Evolutionary conservation across 768 basidiomycete genomes (phyloP), one percentile per base, ranked within the genome.

Genomic region (Mycena olivaceomarginata): DNA sequence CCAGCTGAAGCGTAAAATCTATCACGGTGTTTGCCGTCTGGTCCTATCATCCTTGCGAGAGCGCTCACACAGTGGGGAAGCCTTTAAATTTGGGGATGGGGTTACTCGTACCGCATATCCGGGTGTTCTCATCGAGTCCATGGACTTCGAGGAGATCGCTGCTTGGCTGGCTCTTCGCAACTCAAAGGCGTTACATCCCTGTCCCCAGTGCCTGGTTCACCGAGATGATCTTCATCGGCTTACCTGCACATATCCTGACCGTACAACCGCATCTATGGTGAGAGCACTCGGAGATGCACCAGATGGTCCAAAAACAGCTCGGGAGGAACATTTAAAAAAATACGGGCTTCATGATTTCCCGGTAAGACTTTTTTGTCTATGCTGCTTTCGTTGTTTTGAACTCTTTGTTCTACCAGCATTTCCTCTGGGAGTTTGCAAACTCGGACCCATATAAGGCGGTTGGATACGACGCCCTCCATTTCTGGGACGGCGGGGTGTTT

Each of bases 111-210:
- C 68, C 18, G 74, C 46, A 31, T 69, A 78, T 48, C 77, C 77
- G 1, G 77, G 77, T 3, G 57, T 78, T 63, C 68, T 67, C 41
- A 75, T 78, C 25, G 77, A 78, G 41, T 78, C 74, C 12, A 75
- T 78, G 74, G 77, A 78, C 37, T 68, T 74, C 39, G 70, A 78
- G 51, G 77, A 78, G 62, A 11, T 75, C 15, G 73, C 74, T 2
- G 70, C 73, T 2, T 78, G 73, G 73, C 53, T 72, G 31, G 77
- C 69, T 8, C 67, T 74, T 41, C 64, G 57, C 1, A 72, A 74
- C 39, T 74, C 74, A 15, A 25, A 18, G 3, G 64, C 74, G 4
- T 25, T 60, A 10, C 70, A 75, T 76, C 74, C 77, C 5, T 76
- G 77, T 60, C 77, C 77, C 6, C 51, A 70, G 57, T 78, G 77